Conservation (phyloP, 768 basidiomycete species). For the Tylopilus subfusipes region DNA sequence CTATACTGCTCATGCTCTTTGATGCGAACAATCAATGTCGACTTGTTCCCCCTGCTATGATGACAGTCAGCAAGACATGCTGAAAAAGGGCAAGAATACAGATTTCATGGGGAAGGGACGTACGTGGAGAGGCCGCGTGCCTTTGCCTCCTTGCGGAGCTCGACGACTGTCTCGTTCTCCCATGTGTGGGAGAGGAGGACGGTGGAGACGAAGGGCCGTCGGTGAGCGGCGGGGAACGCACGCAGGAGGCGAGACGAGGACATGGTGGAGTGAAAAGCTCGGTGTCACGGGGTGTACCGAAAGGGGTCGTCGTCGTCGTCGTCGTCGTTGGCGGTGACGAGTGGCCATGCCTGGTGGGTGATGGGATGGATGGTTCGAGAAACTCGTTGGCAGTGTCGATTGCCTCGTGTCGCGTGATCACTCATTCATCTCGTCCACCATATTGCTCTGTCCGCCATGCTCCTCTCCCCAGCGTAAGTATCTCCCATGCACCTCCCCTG, state of each 20-base stretch:
- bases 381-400: constrained; percentile 13
- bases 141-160: constrained; percentile 53
- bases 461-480: constrained; percentile 76
- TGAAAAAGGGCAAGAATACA: background rate
- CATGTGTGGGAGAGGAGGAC: constrained; percentile 55
- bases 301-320: background rate
- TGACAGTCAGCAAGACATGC: constrained; percentile 4
- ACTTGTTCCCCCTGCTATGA: constrained; percentile 56
- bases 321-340: constrained; percentile 1
- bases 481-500: constrained; percentile 18
- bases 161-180: constrained; percentile 48
- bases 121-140: constrained; percentile 55
- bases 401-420: constrained; percentile 55
- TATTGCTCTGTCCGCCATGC: constrained; percentile 44
- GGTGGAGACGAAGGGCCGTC: constrained; percentile 47
- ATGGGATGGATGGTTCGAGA: constrained; percentile 5
- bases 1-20: constrained; percentile 44
- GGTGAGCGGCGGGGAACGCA: background rate
- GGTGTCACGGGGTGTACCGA: background rate
- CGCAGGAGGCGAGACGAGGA: constrained; percentile 13
- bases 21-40: constrained; percentile 51
- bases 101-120: too few relatives aligned
- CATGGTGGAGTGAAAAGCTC: background rate
- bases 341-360: background rate
- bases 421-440: too few relatives aligned